Evolutionary conservation across 768 basidiomycete species (phyloP).

Genomic region (Hericium rajendrae): DNA sequence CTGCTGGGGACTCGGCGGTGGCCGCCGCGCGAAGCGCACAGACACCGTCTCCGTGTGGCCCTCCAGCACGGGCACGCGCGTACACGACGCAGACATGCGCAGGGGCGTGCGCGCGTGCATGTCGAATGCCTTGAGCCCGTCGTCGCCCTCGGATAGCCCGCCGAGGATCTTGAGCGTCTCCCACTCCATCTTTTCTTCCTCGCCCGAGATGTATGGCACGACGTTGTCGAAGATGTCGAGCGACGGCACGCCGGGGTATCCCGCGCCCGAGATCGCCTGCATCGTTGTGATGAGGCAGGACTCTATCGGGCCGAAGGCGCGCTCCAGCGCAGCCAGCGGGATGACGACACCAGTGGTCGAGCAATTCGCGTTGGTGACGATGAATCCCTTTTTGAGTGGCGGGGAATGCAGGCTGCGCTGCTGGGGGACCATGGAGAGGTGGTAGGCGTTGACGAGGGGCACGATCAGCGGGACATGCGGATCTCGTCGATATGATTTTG

Average conservation of each 20-base stretch:
- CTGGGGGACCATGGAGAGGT: slow-evolving; percentile 75
- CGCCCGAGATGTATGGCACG: slow-evolving; percentile 87
- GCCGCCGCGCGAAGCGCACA: slow-evolving; percentile 68
- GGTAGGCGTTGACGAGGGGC: slow-evolving; percentile 85
- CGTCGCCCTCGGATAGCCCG: slow-evolving; percentile 51
- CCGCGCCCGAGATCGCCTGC: slow-evolving; percentile 95
- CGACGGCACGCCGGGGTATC: slow-evolving; percentile 89
- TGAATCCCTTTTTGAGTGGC: slow-evolving; percentile 75
- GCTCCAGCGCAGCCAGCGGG: slow-evolving; percentile 85
- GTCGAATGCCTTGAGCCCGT: slow-evolving; percentile 60
- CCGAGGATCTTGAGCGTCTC: slow-evolving; percentile 97
- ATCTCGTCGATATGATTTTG: slow-evolving; percentile 93
- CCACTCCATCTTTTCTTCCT: slow-evolving; percentile 99
- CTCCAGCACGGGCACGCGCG: slow-evolving; percentile 91
- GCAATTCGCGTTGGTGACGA: slow-evolving; percentile 98
- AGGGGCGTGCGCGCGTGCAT: slow-evolving; percentile 75
- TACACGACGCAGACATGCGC: slow-evolving; percentile 88
- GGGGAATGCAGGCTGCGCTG: slow-evolving; percentile 65
- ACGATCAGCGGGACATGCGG: slow-evolving; percentile 92
- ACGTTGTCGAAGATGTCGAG: slow-evolving; percentile 95
- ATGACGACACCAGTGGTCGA: slow-evolving; percentile 90
- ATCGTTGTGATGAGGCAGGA: slow-evolving; percentile 87
- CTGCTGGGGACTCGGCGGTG: slow-evolving; percentile 80
- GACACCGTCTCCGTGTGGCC: slow-evolving; percentile 91
- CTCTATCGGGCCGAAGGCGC: slow-evolving; percentile 89